Base-by-base conservation (phyloP, 257 asterid genomes). In the Lycium ferocissimum region DNA sequence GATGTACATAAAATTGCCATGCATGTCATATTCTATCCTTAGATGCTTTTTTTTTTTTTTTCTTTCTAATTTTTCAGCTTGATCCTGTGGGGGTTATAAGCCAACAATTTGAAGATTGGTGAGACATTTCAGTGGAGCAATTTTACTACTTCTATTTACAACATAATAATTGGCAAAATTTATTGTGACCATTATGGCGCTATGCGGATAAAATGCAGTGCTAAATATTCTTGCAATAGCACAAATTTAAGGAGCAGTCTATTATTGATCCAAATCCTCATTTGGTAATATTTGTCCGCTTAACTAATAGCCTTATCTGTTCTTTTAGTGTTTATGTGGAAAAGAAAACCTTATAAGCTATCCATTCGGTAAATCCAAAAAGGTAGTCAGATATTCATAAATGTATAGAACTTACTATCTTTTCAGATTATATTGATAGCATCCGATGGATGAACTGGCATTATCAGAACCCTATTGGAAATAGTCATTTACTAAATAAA, bases 51-150 rank as follows among this genome's bases (percentile, higher is more conserved):
- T n/a, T n/a, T n/a, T n/a, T n/a, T n/a, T n/a, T n/a, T n/a, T n/a
- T n/a, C n/a, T n/a, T n/a, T n/a, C n/a, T n/a, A n/a, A n/a, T n/a
- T n/a, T n/a, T 97, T 89, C 99, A 97, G 88, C 98, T 97, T 73
- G 99, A 97, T 88, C 99, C 98, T 66, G 94, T 97, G 78, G 99
- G 99, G 53, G 69, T 89, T 85, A 95, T 97, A 58, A 95, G 94
- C 85, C 92, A 95, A 86, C 96, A 94, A 90, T 97, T 97, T 86
- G 99, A 95, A 88, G 98, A 92, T n/a, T 80, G 99, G 98, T 0
- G 98, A 97, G 87, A 93, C 97, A 76, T 95, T 97, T 89, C 94
- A 95, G 86, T 97, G 99, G 99, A 95, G 98, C 93, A 97, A 97
- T 92, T 98, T 97, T 87, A 97, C 99, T 49, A 97, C 99, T 80